Evolutionary conservation across 208 protist genomes (phyloP), one percentile per base, ranked within the genome.

Genomic region (Crithidia expoeki): DNA sequence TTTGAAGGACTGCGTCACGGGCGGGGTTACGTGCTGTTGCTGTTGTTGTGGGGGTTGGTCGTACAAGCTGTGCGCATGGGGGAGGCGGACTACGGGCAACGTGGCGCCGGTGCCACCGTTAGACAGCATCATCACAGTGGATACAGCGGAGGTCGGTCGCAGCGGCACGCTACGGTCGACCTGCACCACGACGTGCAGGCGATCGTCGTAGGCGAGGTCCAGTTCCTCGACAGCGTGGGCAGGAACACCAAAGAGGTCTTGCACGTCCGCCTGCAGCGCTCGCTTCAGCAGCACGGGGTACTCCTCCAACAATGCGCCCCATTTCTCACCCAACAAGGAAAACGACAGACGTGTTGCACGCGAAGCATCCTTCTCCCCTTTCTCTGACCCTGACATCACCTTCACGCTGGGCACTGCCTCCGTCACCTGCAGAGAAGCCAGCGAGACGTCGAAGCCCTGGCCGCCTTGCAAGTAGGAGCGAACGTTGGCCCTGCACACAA

Each of bases 211-310:
- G 23, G 10, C n/a, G 1, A 68, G 9, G 34, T 23, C 28, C 17
- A 51, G 12, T 0, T 58, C 25, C 16, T 33, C 67, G 16, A 72
- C 25, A 2, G 67, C 56, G 23, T 17, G 11, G 2, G 28, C 21
- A 14, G 40, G 57, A 0, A 58, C 36, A n/a, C 67, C 57, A 27
- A 46, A 72, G 25, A 59, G 50, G 34, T 55, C 33, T 27, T 67
- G 49, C 57, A 67, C 59, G 38, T 73, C 68, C 12, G 27, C 44
- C 38, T 57, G 32, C 68, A 73, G 17, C 19, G 68, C 40, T 6
- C 50, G 47, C 58, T 66, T 53, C 58, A 53, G 50, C n/a, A 66
- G 58, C 21, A 66, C 38, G 16, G 59, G 59, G 28, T 28, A 46
- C 30, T 61, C 51, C 14, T 42, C 59, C 21, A 59, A 30, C 34